A percentile compares a stretch with the other conserved stretches of the same genome.
Conservation (phyloP, 192 early-diverging fungal species). For the Coemansia sp. region DNA sequence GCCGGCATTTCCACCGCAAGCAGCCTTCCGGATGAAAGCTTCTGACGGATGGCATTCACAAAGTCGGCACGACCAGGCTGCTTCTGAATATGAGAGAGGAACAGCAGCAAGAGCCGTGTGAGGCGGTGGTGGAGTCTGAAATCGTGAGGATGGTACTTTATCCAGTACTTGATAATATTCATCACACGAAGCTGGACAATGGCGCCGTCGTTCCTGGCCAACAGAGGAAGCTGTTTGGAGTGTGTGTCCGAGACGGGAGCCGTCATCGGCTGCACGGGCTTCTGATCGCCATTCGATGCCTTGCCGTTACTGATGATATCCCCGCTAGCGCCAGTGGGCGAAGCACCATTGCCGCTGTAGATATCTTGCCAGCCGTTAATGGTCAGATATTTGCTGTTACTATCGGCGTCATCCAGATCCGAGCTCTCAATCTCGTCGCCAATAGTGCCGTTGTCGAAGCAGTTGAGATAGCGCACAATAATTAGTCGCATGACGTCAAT, state of each 20-base stretch:
- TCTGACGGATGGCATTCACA: slow-evolving; percentile 49
- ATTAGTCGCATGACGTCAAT: slow-evolving; percentile 67
- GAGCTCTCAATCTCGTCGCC: slow-evolving; percentile 19
- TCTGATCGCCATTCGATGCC: neutral
- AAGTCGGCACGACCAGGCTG: slow-evolving; percentile 53
- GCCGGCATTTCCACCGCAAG: slow-evolving; percentile 41
- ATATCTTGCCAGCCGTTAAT: slow-evolving; percentile 49
- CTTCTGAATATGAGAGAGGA: slow-evolving; percentile 53
- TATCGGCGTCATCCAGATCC: slow-evolving; percentile 14
- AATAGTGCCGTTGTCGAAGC: slow-evolving; percentile 25
- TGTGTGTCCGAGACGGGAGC: neutral
- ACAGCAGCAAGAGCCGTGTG: slow-evolving; percentile 48
- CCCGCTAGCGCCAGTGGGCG: neutral
- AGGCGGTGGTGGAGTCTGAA: slow-evolving; percentile 52
- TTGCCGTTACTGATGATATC: slow-evolving; percentile 5
- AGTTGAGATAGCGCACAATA: slow-evolving; percentile 62
- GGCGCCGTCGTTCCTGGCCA: slow-evolving; percentile 46
- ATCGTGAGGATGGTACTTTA: slow-evolving; percentile 74
- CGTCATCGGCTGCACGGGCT: neutral
- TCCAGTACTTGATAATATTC: slow-evolving; percentile 86
- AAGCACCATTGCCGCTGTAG: too few relatives aligned
- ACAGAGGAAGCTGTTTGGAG: slow-evolving; percentile 22
- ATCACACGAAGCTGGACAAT: slow-evolving; percentile 75
- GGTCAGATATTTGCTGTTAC: slow-evolving; percentile 24
- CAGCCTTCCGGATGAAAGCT: slow-evolving; percentile 47